These are phyloP conservation scores for Diaporthe helianthi DNA, from an alignment of 2,329 filamentous ascomycete species.

Conservation along the genomic window DNA sequence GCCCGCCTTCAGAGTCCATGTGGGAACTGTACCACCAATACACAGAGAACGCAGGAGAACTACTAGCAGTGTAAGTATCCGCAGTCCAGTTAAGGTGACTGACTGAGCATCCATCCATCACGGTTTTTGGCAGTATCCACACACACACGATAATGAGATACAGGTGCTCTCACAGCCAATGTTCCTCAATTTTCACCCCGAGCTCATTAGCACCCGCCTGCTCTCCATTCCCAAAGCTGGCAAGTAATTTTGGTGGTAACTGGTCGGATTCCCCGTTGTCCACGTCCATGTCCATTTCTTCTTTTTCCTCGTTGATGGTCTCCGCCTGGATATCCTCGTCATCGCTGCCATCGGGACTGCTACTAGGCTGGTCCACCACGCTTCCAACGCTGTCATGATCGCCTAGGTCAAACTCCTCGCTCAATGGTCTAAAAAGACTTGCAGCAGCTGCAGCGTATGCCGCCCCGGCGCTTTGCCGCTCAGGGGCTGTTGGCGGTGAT, in stretches of 20 bases:
- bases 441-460: slow-evolving; percentile 23
- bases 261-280: background rate
- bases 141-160: background rate
- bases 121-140: background rate
- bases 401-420: background rate
- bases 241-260: background rate
- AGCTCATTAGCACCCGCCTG: background rate
- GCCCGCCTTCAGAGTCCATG: background rate
- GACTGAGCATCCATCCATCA: background rate
- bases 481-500: background rate
- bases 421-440: background rate
- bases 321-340: background rate
- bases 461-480: background rate
- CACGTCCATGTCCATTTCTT: background rate
- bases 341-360: background rate
- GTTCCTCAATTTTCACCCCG: slow-evolving; percentile 10
- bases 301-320: background rate
- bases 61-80: too few relatives aligned
- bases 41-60: too few relatives aligned
- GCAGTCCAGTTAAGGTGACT: background rate
- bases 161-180: background rate
- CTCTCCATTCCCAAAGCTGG: background rate
- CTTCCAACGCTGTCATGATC: background rate
- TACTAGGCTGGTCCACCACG: background rate
- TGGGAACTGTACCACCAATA: too few relatives aligned